Conservation (phyloP, 306 rosid genomes). For the Dicorynia guianensis region DNA sequence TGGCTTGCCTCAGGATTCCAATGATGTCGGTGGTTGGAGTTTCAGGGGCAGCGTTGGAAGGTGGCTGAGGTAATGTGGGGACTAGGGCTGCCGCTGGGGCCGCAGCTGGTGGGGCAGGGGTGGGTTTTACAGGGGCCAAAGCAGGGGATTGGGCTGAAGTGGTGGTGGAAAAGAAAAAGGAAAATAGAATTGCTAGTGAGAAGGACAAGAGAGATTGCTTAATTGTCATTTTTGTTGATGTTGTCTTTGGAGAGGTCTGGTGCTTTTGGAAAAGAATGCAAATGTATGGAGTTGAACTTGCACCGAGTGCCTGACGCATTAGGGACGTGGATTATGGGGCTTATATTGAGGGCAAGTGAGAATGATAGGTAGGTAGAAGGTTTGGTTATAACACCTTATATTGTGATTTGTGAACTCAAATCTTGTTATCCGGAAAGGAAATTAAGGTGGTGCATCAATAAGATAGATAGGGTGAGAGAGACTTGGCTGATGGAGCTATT, state of each 20-base stretch:
- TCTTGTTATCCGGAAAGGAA: slow-evolving; percentile 23
- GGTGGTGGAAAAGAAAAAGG: slow-evolving; percentile 29
- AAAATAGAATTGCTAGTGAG: slow-evolving; percentile 26
- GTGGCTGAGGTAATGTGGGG: slow-evolving; percentile 40
- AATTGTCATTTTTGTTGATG: slow-evolving; percentile 1
- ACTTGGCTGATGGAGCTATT: slow-evolving; percentile 40
- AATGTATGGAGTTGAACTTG: not conserved
- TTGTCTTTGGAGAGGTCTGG: not conserved
- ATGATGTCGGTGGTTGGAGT: slow-evolving; percentile 39
- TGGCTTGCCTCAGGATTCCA: slow-evolving; percentile 53
- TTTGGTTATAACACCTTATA: slow-evolving; percentile 14
- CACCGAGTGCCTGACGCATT: slow-evolving; percentile 32
- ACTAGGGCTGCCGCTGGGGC: slow-evolving; percentile 35
- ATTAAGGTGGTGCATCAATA: slow-evolving; percentile 47
- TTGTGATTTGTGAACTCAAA: slow-evolving; percentile 35
- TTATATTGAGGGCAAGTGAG: slow-evolving; percentile 33
- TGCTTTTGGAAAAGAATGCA: not conserved
- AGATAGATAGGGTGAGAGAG: slow-evolving; percentile 33
- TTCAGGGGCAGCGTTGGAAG: slow-evolving; percentile 10
- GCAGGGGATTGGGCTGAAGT: slow-evolving; percentile 45
- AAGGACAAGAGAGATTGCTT: slow-evolving; percentile 36
- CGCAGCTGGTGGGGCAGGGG: slow-evolving; percentile 28
- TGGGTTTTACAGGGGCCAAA: slow-evolving; percentile 47
- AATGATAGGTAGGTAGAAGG: slow-evolving; percentile 40
- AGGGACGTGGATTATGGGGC: slow-evolving; percentile 9